These are phyloP conservation scores for Alnus rubra DNA, from an alignment of 306 rosid species.

Conservation along the genomic window DNA sequence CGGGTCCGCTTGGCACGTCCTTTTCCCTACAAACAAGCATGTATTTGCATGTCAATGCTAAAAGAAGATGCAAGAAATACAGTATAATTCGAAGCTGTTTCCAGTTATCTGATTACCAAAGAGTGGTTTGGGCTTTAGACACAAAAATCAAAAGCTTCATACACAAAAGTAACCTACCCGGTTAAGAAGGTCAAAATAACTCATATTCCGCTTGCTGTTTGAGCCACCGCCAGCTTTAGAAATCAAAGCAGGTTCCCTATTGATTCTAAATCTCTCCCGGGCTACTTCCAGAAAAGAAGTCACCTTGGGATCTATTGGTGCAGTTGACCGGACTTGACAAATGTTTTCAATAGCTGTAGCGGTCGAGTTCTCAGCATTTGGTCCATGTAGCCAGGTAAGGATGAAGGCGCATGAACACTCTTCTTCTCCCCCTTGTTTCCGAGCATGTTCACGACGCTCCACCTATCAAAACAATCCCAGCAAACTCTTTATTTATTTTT, in stretches of 20 bases:
- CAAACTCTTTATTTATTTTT: background rate
- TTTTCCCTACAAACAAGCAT: conserved; percentile 40
- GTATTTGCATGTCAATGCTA: conserved; percentile 23
- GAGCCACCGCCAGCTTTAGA: conserved; percentile 12
- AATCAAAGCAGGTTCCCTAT: conserved; percentile 6
- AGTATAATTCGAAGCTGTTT: background rate
- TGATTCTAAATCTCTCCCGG: conserved; percentile 31
- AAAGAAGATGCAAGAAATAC: conserved; percentile 17
- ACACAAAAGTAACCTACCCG: conserved; percentile 39
- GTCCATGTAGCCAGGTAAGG: conserved; percentile 70
- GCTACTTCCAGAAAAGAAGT: conserved; percentile 45
- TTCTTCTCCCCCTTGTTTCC: conserved; percentile 45
- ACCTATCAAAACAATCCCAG: conserved; percentile 51
- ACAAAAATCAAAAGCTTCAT: conserved; percentile 8
- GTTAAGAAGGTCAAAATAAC: conserved; percentile 29
- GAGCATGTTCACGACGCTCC: conserved; percentile 39
- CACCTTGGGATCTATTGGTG: conserved; percentile 42
- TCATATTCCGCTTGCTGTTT: conserved; percentile 12
- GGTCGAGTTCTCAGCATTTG: conserved; percentile 37
- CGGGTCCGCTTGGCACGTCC: conserved; percentile 23
- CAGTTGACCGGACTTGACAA: conserved; percentile 45
- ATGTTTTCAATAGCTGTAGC: conserved; percentile 36
- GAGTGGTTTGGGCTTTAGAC: background rate
- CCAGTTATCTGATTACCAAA: background rate
- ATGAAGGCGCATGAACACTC: conserved; percentile 54